Evolutionary conservation across 768 basidiomycete genomes (phyloP).

Genomic region (Leccinum sublutescens): DNA sequence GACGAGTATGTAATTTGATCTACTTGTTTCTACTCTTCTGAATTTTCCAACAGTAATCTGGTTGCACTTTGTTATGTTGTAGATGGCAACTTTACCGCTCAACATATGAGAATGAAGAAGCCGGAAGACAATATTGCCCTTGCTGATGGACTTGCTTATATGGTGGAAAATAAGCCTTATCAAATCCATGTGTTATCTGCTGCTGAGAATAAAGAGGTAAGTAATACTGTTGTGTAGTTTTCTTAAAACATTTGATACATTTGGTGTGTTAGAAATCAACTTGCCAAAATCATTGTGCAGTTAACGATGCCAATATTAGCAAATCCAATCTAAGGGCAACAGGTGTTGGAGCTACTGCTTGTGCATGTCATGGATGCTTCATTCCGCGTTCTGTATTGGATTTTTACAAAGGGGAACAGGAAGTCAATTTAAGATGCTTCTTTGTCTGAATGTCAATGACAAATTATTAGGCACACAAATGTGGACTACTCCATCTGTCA

Average conservation of each 20-base stretch:
- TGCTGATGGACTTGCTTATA: neutral
- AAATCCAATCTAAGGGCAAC: neutral
- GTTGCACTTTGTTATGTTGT: neutral
- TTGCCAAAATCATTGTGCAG: neutral
- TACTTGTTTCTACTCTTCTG: neutral
- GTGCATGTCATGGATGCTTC: conserved; percentile 13
- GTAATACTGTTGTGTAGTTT: neutral
- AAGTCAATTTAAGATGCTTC: neutral
- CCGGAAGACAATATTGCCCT: neutral
- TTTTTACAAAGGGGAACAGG: conserved; percentile 29
- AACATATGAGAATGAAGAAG: neutral
- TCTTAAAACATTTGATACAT: neutral
- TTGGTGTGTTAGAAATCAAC: neutral
- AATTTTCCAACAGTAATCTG: neutral
- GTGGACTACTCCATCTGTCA: conserved; percentile 28
- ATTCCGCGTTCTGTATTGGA: conserved; percentile 30
- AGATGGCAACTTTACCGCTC: neutral
- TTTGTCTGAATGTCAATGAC: neutral
- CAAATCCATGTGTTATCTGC: neutral
- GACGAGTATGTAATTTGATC: neutral
- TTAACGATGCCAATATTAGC: neutral
- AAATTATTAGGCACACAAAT: conserved; percentile 25
- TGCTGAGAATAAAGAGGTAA: neutral
- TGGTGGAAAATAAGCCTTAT: neutral
- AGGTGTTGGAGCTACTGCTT: neutral